A percentile compares a stretch with the other conserved stretches of the same genome.
Evolutionary conservation across 2,329 filamentous ascomycete genomes (phyloP).

Genomic region (Aphanoascus verrucosus): DNA sequence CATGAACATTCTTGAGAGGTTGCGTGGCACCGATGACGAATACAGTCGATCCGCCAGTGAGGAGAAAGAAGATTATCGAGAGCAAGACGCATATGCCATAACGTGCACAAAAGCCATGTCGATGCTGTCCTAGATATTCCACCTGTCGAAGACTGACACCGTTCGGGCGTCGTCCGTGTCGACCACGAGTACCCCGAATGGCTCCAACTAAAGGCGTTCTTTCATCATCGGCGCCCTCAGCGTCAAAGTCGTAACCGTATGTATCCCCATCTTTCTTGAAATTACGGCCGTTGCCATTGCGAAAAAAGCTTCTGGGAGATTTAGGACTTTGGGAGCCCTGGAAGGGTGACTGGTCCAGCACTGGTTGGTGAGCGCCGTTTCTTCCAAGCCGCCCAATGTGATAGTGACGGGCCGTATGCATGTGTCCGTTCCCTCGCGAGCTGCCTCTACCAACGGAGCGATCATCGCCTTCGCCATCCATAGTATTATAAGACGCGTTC

Average conservation of each 20-base stretch:
- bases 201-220: conserved; percentile 68
- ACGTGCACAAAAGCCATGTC: conserved; percentile 55
- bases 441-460: conserved; percentile 52
- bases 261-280: conserved; percentile 51
- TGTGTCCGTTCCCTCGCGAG: conserved; percentile 47
- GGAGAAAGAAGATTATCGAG: conserved; percentile 66
- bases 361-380: conserved; percentile 54
- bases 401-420: conserved; percentile 60
- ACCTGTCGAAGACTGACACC: conserved; percentile 55
- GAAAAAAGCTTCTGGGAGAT: conserved; percentile 44
- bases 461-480: conserved; percentile 57
- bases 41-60: conserved; percentile 73
- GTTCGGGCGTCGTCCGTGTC: conserved; percentile 43
- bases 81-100: conserved; percentile 81
- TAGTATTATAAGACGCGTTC: conserved; percentile 46
- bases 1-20: conserved; percentile 65
- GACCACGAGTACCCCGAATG: conserved; percentile 50
- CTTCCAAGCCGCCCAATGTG: conserved; percentile 72
- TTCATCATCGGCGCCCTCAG: conserved; percentile 74
- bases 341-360: conserved; percentile 72
- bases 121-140: conserved; percentile 60
- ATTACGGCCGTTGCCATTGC: conserved; percentile 46
- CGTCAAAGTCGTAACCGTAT: conserved; percentile 69
- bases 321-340: conserved; percentile 49
- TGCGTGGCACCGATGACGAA: conserved; percentile 90